These are phyloP conservation scores for Nitzschia sp. DNA, from an alignment of 108 stramenopile genomes.

Conservation along the genomic window DNA sequence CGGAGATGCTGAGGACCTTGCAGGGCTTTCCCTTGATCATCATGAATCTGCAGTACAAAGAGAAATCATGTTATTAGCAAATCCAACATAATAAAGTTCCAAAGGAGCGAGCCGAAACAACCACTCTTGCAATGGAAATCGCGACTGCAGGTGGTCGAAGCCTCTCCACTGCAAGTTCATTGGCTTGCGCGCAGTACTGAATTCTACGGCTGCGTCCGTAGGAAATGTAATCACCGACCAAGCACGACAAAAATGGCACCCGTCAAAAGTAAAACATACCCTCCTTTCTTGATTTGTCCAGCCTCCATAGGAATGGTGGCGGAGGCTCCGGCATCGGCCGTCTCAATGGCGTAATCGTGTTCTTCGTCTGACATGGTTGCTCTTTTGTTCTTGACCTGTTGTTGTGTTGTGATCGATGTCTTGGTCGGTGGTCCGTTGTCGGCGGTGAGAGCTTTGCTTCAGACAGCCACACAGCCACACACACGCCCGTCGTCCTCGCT, in stretches of 20 bases:
- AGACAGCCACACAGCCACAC: neutral
- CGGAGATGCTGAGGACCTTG: constrained; percentile 98
- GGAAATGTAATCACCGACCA: neutral
- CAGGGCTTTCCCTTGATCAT: constrained; percentile 99
- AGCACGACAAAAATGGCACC: neutral
- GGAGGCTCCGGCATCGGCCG: constrained; percentile 91
- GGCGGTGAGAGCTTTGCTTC: neutral
- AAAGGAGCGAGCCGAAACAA: too few species aligned
- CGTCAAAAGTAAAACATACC: constrained; percentile 45
- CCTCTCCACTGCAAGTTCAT: too few species aligned
- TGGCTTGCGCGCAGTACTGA: constrained; percentile 2
- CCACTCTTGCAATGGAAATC: neutral
- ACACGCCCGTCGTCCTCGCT: too few species aligned
- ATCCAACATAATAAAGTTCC: too few species aligned
- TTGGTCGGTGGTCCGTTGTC: neutral
- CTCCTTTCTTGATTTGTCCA: constrained; percentile 94
- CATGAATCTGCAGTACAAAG: constrained; percentile 63
- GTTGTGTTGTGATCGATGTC: neutral
- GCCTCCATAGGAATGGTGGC: constrained; percentile 92
- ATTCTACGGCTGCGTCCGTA: neutral
- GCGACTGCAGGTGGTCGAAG: neutral
- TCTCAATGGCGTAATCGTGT: constrained; percentile 77
- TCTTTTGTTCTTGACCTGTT: too few species aligned
- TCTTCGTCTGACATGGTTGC: constrained; percentile 84
- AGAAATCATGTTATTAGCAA: neutral